A percentile compares a stretch with the other conserved stretches of the same genome.
Evolutionary conservation across 495 filamentous ascomycete genomes (phyloP).

Genomic region (Amphirosellinia nigrospora): DNA sequence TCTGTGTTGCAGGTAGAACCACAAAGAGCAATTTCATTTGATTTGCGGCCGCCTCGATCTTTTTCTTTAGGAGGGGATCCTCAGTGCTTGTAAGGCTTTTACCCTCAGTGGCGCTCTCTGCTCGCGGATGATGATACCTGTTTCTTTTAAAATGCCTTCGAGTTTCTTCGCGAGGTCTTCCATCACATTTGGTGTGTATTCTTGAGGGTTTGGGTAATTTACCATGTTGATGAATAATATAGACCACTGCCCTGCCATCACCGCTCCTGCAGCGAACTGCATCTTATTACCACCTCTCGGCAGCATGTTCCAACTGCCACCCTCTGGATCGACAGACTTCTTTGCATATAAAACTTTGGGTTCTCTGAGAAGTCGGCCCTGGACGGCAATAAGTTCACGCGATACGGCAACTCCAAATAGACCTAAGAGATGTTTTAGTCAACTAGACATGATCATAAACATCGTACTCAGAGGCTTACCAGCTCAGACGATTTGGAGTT

Average conservation of each 20-base stretch:
- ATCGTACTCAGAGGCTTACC: slow-evolving; percentile 45
- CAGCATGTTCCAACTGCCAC: slow-evolving; percentile 30
- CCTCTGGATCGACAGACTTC: not conserved
- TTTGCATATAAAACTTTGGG: slow-evolving; percentile 47
- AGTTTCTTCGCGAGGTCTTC: slow-evolving; percentile 38
- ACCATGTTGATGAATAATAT: not conserved
- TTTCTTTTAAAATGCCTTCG: slow-evolving; percentile 30
- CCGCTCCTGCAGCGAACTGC: slow-evolving; percentile 3
- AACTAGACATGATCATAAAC: slow-evolving; percentile 43
- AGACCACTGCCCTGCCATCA: not conserved
- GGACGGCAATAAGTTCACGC: slow-evolving; percentile 47
- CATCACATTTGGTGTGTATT: slow-evolving; percentile 17
- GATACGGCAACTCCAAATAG: not conserved
- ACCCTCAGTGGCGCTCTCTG: too few species aligned
- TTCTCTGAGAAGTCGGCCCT: slow-evolving; percentile 57
- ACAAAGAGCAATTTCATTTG: slow-evolving; percentile 55
- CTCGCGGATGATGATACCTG: too few species aligned
- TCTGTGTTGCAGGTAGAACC: slow-evolving; percentile 57
- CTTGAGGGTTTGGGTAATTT: not conserved
- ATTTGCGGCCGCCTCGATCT: too few species aligned
- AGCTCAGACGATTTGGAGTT: slow-evolving; percentile 45
- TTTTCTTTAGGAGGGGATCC: too few species aligned
- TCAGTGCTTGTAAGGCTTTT: slow-evolving; percentile 24
- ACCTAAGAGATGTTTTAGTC: slow-evolving; percentile 1
- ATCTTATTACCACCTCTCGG: not conserved